A percentile compares a stretch with the other conserved stretches of the same genome.
Conservation (phyloP, 2,329 filamentous ascomycete species). For the Tolypocladium tundrense region DNA sequence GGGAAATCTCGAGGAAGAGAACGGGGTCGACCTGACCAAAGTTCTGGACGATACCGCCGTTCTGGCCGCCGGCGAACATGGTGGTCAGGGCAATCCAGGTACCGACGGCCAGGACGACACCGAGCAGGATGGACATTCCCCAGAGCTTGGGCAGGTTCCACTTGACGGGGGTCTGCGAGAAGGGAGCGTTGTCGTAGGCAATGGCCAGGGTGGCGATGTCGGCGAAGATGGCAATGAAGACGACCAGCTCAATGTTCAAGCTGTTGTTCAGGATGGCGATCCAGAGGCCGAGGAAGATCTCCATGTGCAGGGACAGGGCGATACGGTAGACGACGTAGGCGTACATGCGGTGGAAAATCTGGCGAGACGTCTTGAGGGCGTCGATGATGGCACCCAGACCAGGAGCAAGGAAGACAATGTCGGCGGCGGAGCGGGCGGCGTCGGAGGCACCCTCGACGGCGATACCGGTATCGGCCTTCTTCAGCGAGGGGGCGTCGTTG, state of each 20-base stretch:
- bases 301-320: conserved; percentile 79
- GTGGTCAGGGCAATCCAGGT: conserved; percentile 87
- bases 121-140: conserved; percentile 82
- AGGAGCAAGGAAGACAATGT: conserved; percentile 88
- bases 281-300: conserved; percentile 87
- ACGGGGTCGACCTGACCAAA: conserved; percentile 73
- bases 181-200: conserved; percentile 87
- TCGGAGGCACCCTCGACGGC: conserved; percentile 88
- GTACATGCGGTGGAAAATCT: conserved; percentile 97
- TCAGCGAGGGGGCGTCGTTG: conserved; percentile 85
- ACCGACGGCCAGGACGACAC: conserved; percentile 68
- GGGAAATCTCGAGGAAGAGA: conserved; percentile 79
- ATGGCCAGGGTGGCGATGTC: conserved; percentile 88
- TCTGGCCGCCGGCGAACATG: conserved; percentile 58
- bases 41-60: conserved; percentile 84
- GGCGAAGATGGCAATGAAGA: conserved; percentile 92
- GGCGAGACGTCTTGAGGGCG: conserved; percentile 82
- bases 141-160: conserved; percentile 93
- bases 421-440: conserved; percentile 80
- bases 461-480: conserved; percentile 95
- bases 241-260: conserved; percentile 76
- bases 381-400: conserved; percentile 89
- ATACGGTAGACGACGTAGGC: conserved; percentile 95
- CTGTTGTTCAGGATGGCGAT: conserved; percentile 79
- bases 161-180: conserved; percentile 77